Evolutionary conservation across 73 alveolate genomes (phyloP).

Genomic region (Paramecium caudatum): DNA sequence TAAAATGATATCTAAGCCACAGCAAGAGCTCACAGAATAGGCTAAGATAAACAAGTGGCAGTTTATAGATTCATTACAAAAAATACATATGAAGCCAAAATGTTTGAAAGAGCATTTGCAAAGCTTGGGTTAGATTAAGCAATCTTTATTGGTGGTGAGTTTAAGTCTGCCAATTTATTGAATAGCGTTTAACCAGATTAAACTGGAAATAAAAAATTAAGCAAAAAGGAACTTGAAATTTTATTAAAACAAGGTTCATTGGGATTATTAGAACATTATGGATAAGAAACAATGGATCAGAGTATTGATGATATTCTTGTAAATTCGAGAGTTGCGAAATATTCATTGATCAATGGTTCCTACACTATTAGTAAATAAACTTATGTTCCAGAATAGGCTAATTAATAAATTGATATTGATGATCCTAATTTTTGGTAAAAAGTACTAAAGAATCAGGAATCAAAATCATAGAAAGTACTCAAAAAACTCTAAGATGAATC

Average conservation of each 20-base stretch:
- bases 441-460: conserved; percentile 80
- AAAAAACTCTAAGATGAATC: conserved; percentile 73
- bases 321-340: conserved; percentile 79
- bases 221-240: conserved; percentile 88
- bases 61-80: conserved; percentile 97
- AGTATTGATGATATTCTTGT: conserved; percentile 88
- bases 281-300: conserved; percentile 70
- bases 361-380: conserved; percentile 84
- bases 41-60: conserved; percentile 96
- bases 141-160: conserved; percentile 88
- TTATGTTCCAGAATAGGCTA: conserved; percentile 84
- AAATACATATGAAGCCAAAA: conserved; percentile 97
- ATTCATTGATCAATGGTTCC: conserved; percentile 81
- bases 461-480: conserved; percentile 79
- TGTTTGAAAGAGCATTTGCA: conserved; percentile 94
- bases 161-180: conserved; percentile 64
- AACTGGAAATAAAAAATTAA: conserved; percentile 73
- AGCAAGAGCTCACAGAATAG: conserved; percentile 99
- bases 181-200: conserved; percentile 43
- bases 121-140: conserved; percentile 96
- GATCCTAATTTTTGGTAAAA: conserved; percentile 94
- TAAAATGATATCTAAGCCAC: conserved; percentile 98
- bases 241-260: conserved; percentile 91
- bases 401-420: conserved; percentile 82
- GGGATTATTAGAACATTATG: conserved; percentile 85